Base-by-base conservation (phyloP, 192 early-diverging fungal species). In the Backusella macrospora region DNA sequence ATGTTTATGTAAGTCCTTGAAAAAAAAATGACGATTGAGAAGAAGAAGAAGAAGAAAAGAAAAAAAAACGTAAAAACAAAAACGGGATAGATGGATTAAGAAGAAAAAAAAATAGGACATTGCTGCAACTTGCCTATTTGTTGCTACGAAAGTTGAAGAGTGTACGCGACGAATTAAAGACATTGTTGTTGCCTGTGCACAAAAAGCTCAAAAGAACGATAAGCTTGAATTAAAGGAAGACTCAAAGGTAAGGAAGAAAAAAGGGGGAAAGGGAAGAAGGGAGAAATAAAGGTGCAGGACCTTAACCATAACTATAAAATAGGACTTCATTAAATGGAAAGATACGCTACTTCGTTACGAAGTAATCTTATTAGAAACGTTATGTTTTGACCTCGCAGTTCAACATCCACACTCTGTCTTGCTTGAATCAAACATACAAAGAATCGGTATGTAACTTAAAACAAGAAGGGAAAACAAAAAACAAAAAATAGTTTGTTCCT, bases 331-430 rank as follows among this genome's bases (percentile, higher is more conserved):
- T 8, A 86, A 83, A 52, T 90, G 88, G 88, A 80, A 81, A 34
- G 80, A 87, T 34, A 86, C 83, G 0, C 80, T 90, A 37, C 73
- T 86, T 34, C 76, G 73, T 62, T 78, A 80, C 38, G 92, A 94
- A 76, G 84, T 87, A 21, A 72, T 86, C 4, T 67, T 94, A 39
- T 68, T 92, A 39, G 90, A 91, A 69, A 83, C 87, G 40, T 79
- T 88, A 67, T 92, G 90, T 67, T 94, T 94, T 70, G 92, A 94
- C 67, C 70, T 94, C 43, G 82, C 82, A 5, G 78, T 94, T 8
- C 71, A 86, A 16, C 91, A 94, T 72, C 92, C 92, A 55, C 89
- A 94, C 72, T 48, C 64, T 13, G 76, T 80, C 13, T 66, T 79
- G 6, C 45, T 92, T 40, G 72, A 83, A 21, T 81, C 62, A 7